phyloP scores from a whole-genome alignment of 2,329 filamentous ascomycete species.

The Fusarium beomiforme region DNA sequence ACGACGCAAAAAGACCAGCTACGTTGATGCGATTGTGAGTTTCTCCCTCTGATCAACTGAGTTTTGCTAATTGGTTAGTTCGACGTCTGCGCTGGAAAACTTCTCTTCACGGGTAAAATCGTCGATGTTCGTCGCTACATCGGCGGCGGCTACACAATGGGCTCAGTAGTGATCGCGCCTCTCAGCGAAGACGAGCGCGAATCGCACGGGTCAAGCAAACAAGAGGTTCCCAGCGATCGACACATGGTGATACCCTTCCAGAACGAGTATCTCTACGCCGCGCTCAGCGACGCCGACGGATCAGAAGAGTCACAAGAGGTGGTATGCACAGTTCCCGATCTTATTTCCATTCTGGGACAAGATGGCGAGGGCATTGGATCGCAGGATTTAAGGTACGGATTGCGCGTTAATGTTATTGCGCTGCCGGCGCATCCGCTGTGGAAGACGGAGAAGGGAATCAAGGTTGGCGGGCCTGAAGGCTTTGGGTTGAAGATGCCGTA shows the following conservation, averaged over 20 bases:
- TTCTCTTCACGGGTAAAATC: conserved; percentile 54
- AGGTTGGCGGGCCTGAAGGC: conserved; percentile 48
- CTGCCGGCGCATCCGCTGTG: conserved; percentile 61
- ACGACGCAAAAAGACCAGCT: conserved; percentile 38
- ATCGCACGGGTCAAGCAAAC: conserved; percentile 19
- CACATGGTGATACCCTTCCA: conserved; percentile 54
- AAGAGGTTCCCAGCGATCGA: conserved; percentile 29
- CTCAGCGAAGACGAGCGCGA: conserved; percentile 46
- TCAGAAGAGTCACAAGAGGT: conserved; percentile 45
- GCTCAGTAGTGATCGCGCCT: conserved; percentile 49
- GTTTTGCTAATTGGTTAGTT: conserved; percentile 18
- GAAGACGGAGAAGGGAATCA: conserved; percentile 52
- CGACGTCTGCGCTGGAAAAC: conserved; percentile 46
- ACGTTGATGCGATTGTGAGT: conserved; percentile 41
- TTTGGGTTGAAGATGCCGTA: conserved; percentile 47
- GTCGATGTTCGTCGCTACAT: conserved; percentile 52
- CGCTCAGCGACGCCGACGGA: conserved; percentile 45
- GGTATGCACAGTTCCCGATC: conserved; percentile 50
- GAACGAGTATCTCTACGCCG: conserved; percentile 54
- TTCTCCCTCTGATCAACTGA: accelerated
- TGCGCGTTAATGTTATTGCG: conserved; percentile 61
- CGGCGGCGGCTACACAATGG: conserved; percentile 54
- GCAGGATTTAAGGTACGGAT: conserved; percentile 61
- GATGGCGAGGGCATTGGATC: conserved; percentile 62
- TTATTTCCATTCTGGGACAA: conserved; percentile 51